Evolutionary conservation across 176 grass and related monocot genomes (phyloP), one percentile per base, ranked within the genome.

Genomic region (Triticum turgidum): DNA sequence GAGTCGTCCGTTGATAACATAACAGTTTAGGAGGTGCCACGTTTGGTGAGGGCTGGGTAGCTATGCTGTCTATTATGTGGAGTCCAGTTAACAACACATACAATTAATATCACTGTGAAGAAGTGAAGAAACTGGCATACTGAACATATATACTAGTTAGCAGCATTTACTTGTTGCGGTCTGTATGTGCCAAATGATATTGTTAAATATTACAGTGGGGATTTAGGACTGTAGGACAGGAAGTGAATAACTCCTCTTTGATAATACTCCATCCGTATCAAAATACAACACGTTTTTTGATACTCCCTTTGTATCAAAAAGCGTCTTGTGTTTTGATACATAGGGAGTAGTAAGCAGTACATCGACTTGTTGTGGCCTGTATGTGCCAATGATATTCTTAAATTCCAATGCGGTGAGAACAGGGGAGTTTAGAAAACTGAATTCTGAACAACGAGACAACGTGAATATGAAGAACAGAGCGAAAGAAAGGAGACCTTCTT

Each of bases 401-500:
- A 51, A 51, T 51, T 51, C 47, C 54, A 58, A 58, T 34, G 56
- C 14, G n/a, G 35, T 51, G 47, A 51, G 47, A 15, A 51, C 13
- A 51, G 47, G 47, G 13, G 2, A 45, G 10, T 12, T 45, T 4
- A 27, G 15, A 74, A 51, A 51, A 51, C 24, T 27, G 71, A 15
- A 74, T 45, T 52, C 79, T 65, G 33, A 11, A 56, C 49, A 69
- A 51, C 54, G 42, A 83, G 76, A 73, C 33, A 61, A 72, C 17
- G 27, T 6, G n/a, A 59, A 24, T 15, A 20, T 17, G 35, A 51
- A 68, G 37, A 62, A 9, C 14, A 42, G 12, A 61, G 18, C 30
- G 49, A 74, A 69, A 33, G 18, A 76, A 21, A 69, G 69, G 47
- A 64, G 38, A 98, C 95, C 92, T 91, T 98, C 84, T 86, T 73